phyloP scores from a whole-genome alignment of 805 yeast genomes.

The Saccharomycopsis fibuligera region DNA sequence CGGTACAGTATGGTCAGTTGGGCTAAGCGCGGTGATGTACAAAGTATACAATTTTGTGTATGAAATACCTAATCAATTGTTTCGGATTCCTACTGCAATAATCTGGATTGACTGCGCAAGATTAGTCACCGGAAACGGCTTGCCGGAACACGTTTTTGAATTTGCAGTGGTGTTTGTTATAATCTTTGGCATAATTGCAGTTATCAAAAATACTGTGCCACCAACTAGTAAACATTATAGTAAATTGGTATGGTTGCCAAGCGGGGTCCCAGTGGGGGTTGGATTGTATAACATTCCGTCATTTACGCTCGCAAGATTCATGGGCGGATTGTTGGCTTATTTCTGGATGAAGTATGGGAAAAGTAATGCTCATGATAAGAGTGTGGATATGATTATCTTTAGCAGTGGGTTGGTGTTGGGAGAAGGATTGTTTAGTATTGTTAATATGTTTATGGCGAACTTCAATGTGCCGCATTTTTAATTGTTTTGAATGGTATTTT shows the following conservation, averaged over 20 bases:
- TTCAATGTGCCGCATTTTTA: conserved; percentile 56
- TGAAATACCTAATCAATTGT: conserved; percentile 74
- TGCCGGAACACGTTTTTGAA: conserved; percentile 71
- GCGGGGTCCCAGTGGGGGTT: conserved; percentile 95
- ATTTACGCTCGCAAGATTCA: conserved; percentile 85
- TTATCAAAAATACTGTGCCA: conserved; percentile 53
- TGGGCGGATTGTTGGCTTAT: conserved; percentile 74
- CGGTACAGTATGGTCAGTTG: conserved; percentile 80
- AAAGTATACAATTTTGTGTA: conserved; percentile 74
- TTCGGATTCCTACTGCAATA: conserved; percentile 89
- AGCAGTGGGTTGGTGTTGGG: conserved; percentile 92
- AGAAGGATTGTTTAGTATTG: conserved; percentile 83
- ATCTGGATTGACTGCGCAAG: conserved; percentile 97
- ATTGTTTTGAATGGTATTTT: neutral
- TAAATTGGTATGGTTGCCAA: conserved; percentile 61
- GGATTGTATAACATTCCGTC: conserved; percentile 93
- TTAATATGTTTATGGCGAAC: conserved; percentile 72
- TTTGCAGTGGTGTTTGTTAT: conserved; percentile 58
- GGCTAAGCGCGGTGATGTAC: conserved; percentile 78
- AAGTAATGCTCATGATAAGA: conserved; percentile 36
- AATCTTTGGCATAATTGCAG: conserved; percentile 61
- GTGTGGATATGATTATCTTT: conserved; percentile 74
- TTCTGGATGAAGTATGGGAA: conserved; percentile 43
- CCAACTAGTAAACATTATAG: conserved; percentile 32
- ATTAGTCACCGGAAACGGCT: conserved; percentile 81